Evolutionary conservation across 1,139 yeast genomes (phyloP), one percentile per base, ranked within the genome.

Genomic region (Sugiyamaella grinbergsii): DNA sequence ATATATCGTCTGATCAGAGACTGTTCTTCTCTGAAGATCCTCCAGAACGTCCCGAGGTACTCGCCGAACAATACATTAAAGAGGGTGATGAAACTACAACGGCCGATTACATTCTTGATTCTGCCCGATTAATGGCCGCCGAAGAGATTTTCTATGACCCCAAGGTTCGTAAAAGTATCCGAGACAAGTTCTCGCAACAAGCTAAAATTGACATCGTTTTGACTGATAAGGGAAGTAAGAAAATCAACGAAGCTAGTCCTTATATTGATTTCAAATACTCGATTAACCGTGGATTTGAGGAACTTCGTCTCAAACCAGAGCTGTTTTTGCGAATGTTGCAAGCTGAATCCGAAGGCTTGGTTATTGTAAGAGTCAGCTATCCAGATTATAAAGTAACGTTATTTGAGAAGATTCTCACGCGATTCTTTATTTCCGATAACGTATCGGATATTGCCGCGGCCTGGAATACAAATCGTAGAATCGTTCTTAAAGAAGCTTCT

Each of bases 181-280:
- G 98, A 67, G 71, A 77, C 6, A 80, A 83, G 20, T 87, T 82
- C 66, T 80, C 82, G 66, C 75, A 77, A 37, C 82, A 78, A 62
- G 89, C 95, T 13, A 77, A 79, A 22, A 78, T 91, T 18, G 85
- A 86, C 65, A 84, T 91, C 19, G 79, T 81, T 13, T 71, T 91
- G 36, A 91, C 98, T 0, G 95, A 90, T 57, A 90, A 88, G 70
- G 99, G 99, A 55, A 81, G 81, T 61, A 75, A 81, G 43, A 82
- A 85, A 57, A 93, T 93, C 56, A 95, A 85, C 59, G 82, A 80
- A 52, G 83, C 83, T 56, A 84, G 93, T 56, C 86, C 93, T 1
- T 91, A 83, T 62, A 89, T 85, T 54, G 96, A 89, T 63, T 84
- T 94, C 71, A 94, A 93, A 67, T 94, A 93, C 68, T 95, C 96